Evolutionary conservation across 1,284 basidiomycete genomes (phyloP).

Genomic region (Salmacisia buchloeana): DNA sequence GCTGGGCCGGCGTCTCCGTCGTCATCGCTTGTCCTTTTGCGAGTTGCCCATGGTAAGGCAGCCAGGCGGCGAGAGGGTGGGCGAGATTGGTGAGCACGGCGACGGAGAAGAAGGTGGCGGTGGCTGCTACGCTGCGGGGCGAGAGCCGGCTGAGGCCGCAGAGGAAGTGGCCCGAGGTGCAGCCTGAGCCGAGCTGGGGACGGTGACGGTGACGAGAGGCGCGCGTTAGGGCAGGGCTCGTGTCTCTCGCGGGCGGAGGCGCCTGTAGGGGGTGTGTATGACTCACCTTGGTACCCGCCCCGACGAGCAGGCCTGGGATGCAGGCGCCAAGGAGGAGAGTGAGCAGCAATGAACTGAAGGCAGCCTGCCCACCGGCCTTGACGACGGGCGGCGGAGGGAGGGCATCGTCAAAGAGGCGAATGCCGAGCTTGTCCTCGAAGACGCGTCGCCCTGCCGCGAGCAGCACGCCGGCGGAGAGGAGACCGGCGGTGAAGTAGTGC

Average conservation of each 20-base stretch:
- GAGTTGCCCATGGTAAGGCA: not conserved
- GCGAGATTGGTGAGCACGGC: constrained; percentile 37
- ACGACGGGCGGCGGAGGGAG: not conserved
- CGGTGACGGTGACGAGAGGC: too few species aligned
- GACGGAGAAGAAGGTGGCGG: constrained; percentile 41
- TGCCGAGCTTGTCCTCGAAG: constrained; percentile 27
- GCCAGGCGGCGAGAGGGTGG: constrained; percentile 9
- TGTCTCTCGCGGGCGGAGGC: not conserved
- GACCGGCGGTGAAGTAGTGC: constrained; percentile 25
- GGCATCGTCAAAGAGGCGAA: constrained; percentile 30
- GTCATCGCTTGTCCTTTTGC: not conserved
- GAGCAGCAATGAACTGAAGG: not conserved
- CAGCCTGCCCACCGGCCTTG: not conserved
- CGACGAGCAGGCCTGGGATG: constrained; percentile 31
- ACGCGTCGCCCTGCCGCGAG: constrained; percentile 21
- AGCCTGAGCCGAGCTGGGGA: constrained; percentile 41
- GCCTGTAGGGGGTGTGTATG: not conserved
- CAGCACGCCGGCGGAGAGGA: constrained; percentile 34
- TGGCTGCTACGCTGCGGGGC: constrained; percentile 37
- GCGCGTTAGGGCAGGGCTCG: not conserved
- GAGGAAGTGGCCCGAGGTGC: constrained; percentile 47
- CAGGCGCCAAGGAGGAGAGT: constrained; percentile 4
- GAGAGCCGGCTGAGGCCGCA: constrained; percentile 44
- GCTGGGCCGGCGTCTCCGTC: constrained; percentile 10
- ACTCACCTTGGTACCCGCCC: constrained; percentile 44